Conservation (phyloP, 1,284 basidiomycete genomes). For the Tausonia pullulans region DNA sequence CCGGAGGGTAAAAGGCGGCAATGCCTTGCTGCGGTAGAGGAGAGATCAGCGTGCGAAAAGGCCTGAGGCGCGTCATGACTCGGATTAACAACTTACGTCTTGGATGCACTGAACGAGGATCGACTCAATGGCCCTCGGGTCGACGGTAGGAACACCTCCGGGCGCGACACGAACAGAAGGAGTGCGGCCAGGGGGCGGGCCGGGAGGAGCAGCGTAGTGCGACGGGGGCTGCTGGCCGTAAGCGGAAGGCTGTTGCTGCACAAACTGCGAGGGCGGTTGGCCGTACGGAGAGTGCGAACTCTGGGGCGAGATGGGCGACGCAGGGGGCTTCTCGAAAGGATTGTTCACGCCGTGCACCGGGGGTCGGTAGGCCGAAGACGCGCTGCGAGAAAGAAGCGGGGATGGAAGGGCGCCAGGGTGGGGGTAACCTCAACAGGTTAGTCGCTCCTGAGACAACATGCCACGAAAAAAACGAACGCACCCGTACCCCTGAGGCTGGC, state of each 20-base stretch:
- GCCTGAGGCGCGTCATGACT: neutral
- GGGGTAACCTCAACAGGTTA: too few species aligned
- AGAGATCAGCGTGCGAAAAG: neutral
- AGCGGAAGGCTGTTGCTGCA: conserved; percentile 21
- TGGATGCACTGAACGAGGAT: conserved; percentile 2
- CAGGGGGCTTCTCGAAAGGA: too few species aligned
- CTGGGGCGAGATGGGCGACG: too few species aligned
- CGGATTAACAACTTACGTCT: conserved; percentile 15
- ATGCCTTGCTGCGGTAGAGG: conserved; percentile 32
- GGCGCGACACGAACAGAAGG: too few species aligned
- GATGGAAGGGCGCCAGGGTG: too few species aligned
- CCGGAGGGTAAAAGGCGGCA: conserved; percentile 38
- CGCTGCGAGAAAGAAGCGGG: too few species aligned
- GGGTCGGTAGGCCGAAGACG: too few species aligned
- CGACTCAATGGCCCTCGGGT: conserved; percentile 4
- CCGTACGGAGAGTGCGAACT: conserved; percentile 3
- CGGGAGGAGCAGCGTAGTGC: neutral
- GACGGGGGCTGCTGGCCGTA: neutral
- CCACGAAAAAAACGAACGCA: too few species aligned
- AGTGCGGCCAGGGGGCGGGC: neutral
- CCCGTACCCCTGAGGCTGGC: neutral
- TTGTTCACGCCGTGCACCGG: too few species aligned
- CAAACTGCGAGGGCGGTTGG: conserved; percentile 21
- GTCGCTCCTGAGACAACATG: too few species aligned
- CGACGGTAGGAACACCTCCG: neutral